These are phyloP conservation scores for Cafeteria roenbergensis DNA, from an alignment of 108 stramenopile genomes.

Conservation along the genomic window DNA sequence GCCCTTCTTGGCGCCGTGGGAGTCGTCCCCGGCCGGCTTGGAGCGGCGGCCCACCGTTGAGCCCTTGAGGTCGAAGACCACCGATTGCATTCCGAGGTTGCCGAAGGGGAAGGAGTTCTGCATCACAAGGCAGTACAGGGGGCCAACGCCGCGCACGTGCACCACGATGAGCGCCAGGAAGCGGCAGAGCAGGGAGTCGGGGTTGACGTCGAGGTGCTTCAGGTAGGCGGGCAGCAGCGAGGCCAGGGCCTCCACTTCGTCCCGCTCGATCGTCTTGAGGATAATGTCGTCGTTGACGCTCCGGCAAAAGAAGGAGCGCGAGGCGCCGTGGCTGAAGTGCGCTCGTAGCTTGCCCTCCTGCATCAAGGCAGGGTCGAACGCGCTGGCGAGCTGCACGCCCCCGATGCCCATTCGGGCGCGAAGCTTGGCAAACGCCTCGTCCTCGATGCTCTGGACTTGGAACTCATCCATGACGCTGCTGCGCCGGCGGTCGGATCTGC, in stretches of 20 bases:
- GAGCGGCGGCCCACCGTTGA: not conserved
- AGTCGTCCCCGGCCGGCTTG: not conserved
- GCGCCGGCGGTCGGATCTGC: no score
- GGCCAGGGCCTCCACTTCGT: not conserved
- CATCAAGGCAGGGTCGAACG: not conserved
- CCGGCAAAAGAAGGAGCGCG: not conserved
- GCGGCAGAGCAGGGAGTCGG: constrained; percentile 2
- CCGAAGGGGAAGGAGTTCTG: not conserved
- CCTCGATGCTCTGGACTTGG: not conserved
- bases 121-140: not conserved
- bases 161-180: not conserved
- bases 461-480: no score
- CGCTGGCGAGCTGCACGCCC: not conserved
- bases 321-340: not conserved
- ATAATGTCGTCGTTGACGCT: not conserved
- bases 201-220: not conserved
- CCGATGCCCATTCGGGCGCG: not conserved
- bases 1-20: not conserved
- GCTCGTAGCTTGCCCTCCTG: not conserved
- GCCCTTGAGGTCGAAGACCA: constrained; percentile 6
- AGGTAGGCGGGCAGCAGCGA: not conserved
- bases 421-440: not conserved
- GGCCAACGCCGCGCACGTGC: not conserved
- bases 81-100: not conserved
- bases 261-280: not conserved